Evolutionary conservation across 2,329 filamentous ascomycete genomes (phyloP).

Genomic region (Aspergillus eucalypticola): DNA sequence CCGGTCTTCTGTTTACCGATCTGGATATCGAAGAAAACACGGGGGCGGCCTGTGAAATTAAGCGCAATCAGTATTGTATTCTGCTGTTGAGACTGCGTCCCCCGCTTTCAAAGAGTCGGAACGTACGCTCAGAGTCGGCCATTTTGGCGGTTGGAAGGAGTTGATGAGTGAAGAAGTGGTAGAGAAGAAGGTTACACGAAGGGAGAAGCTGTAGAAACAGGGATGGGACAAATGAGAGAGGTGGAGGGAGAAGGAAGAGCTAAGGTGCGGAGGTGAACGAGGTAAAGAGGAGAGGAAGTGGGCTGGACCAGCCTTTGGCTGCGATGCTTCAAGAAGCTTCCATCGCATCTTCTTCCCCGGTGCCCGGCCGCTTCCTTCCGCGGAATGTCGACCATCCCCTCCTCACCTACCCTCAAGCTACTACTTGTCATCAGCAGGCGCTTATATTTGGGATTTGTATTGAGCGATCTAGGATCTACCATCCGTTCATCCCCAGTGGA

Average conservation of each 20-base stretch:
- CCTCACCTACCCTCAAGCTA: not conserved
- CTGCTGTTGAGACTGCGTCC: conserved; percentile 16
- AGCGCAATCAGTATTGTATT: conserved; percentile 13
- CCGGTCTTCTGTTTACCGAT: conserved; percentile 74
- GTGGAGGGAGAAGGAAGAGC: conserved; percentile 15
- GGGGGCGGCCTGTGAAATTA: conserved; percentile 58
- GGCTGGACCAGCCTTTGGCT: conserved; percentile 13
- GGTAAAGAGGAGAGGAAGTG: conserved; percentile 5
- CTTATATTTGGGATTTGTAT: not conserved
- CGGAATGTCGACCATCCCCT: not conserved
- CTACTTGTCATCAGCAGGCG: not conserved
- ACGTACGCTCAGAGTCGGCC: conserved; percentile 41
- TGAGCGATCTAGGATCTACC: not conserved
- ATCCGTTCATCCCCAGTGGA: not conserved
- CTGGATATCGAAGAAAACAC: conserved; percentile 91
- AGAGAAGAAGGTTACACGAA: not conserved
- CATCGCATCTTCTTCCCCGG: conserved; percentile 28
- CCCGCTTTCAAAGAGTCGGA: conserved; percentile 24
- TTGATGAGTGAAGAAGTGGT: conserved; percentile 11
- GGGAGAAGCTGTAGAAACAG: not conserved
- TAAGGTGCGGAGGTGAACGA: conserved; percentile 1
- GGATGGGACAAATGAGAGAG: not conserved
- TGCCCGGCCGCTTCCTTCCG: not conserved
- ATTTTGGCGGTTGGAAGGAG: conserved; percentile 24
- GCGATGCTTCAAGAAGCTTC: conserved; percentile 45